Conservation (phyloP, 2,329 filamentous ascomycete species). For the Chrysosphaeria jannelii region DNA sequence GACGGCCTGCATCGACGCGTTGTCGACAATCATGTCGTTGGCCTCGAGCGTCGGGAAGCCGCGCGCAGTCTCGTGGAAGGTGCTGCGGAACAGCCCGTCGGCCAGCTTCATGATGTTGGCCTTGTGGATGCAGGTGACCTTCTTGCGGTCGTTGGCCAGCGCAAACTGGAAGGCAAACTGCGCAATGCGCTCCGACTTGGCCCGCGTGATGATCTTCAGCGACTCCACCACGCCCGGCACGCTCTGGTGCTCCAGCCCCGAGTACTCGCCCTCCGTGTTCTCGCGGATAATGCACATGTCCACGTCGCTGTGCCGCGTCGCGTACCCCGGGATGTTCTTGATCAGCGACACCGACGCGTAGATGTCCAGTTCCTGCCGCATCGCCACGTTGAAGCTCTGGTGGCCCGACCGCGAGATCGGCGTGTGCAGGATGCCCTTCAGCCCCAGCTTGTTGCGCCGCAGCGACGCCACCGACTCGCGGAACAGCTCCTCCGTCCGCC, state of each 20-base stretch:
- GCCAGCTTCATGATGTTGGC: conserved; percentile 99
- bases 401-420: conserved; percentile 90
- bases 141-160: conserved; percentile 93
- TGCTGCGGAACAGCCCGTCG: conserved; percentile 94
- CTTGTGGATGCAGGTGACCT: conserved; percentile 99
- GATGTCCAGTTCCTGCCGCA: conserved; percentile 97
- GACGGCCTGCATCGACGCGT: conserved; percentile 98
- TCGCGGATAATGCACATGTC: conserved; percentile 99
- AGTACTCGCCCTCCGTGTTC: conserved; percentile 99
- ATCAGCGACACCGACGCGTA: conserved; percentile 93
- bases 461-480: conserved; percentile 83
- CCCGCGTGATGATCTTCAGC: conserved; percentile 97
- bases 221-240: conserved; percentile 92
- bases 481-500: conserved; percentile 84
- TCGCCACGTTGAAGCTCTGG: conserved; percentile 97
- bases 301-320: conserved; percentile 89
- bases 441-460: conserved; percentile 91
- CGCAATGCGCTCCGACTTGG: conserved; percentile 96
- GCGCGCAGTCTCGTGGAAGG: conserved; percentile 76
- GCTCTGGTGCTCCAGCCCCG: conserved; percentile 92
- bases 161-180: conserved; percentile 97
- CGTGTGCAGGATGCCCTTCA: conserved; percentile 97
- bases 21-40: conserved; percentile 99
- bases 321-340: conserved; percentile 98
- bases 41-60: conserved; percentile 87